Evolutionary conservation across 2,329 filamentous ascomycete genomes (phyloP), one percentile per base, ranked within the genome.

Genomic region (Ascochyta clinopodiicola): DNA sequence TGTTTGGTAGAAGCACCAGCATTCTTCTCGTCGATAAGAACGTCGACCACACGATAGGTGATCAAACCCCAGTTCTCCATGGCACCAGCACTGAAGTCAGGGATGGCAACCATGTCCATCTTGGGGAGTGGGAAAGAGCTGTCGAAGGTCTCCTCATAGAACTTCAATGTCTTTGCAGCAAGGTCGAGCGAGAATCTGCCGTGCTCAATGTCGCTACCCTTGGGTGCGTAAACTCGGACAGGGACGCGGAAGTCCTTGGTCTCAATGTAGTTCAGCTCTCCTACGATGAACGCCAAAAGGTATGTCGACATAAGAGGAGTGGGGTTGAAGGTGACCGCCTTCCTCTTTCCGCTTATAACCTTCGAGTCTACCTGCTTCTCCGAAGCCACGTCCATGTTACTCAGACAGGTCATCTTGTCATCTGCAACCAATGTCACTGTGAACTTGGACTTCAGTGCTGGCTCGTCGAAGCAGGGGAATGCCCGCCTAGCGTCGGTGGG

Each of bases 41-140:
- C 78, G 71, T 96, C 92, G 31, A 97, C 93, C 21, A 96, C 90
- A 62, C 94, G 89, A 80, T 97, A 98, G 6, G 94, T 98, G 65
- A 98, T 87, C 47, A 98, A 81, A 72, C 94, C 94, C 94, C 94
- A 98, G 77, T 98, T 98, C 82, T 98, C 93, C 93, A 98, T 97
- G 56, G 93, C 94, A 60, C 94, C 94, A 44, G 92, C 92, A 45
- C 92, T 92, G 74, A 98, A 98, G 74, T 98, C 94, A 15, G 94
- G 94, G 71, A 98, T 93, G 39, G 94, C 93, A 66, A 96, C 88
- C 89, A 96, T 95, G 77, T 96, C 92, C 90, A 96, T 95, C 84
- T 96, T 96, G 47, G 92, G 92, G 37, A 96, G 81, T 6, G 92
- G 92, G 72, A 95, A 97, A 29, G 89, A 81, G 74, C 87, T 93